These are phyloP conservation scores for Tolypocladium ophioglossoides DNA, from an alignment of 2,329 filamentous ascomycete genomes.

Conservation along the genomic window DNA sequence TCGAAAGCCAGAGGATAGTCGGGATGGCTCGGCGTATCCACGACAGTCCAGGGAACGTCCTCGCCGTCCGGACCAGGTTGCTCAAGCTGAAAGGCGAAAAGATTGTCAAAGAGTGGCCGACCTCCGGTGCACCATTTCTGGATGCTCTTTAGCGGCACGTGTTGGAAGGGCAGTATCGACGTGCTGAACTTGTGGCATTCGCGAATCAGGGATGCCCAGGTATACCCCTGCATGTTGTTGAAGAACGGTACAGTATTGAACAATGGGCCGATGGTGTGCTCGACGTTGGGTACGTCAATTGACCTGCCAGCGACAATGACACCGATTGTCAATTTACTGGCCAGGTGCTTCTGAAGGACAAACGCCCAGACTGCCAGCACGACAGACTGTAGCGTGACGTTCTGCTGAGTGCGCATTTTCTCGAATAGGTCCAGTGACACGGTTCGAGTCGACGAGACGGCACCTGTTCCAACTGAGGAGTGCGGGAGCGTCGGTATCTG, in stretches of 20 bases:
- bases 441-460: constrained; percentile 6
- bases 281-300: constrained; percentile 54
- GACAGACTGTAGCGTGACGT: constrained; percentile 69
- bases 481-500: constrained; percentile 6
- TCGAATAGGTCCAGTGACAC: constrained; percentile 36
- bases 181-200: constrained; percentile 63
- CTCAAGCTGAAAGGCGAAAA: constrained; percentile 71
- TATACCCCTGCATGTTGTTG: constrained; percentile 30
- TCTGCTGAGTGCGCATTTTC: constrained; percentile 42
- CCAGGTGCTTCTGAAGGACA: constrained; percentile 43
- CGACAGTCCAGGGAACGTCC: constrained; percentile 40
- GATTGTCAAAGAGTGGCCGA: constrained; percentile 59
- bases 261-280: constrained; percentile 65
- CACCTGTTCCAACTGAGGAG: not conserved
- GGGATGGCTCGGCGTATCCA: constrained; percentile 36
- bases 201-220: constrained; percentile 49
- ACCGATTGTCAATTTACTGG: constrained; percentile 48
- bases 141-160: constrained; percentile 64
- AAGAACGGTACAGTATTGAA: constrained; percentile 84
- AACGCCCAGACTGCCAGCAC: constrained; percentile 66
- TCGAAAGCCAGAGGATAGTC: constrained; percentile 77
- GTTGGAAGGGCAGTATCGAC: constrained; percentile 57
- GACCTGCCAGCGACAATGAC: constrained; percentile 70
- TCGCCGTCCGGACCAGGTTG: constrained; percentile 13
- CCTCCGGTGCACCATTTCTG: constrained; percentile 63